phyloP scores from a whole-genome alignment of 2,329 filamentous ascomycete genomes.

The Incumbomyces delicatus region DNA sequence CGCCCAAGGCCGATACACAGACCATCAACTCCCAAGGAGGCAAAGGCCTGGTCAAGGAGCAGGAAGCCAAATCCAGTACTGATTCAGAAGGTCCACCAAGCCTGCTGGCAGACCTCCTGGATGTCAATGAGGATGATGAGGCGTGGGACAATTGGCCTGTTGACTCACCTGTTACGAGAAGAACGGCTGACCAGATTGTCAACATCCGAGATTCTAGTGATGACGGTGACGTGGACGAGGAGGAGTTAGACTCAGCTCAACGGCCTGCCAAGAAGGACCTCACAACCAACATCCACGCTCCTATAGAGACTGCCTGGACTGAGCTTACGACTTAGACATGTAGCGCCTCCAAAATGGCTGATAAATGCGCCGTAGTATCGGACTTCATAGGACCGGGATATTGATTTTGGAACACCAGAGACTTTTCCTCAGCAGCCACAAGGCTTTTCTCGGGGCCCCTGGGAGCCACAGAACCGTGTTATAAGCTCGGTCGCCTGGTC shows the following conservation, averaged over 20 bases:
- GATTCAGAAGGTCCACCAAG: constrained; percentile 6
- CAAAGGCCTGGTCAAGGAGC: constrained; percentile 12
- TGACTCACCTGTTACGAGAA: constrained; percentile 33
- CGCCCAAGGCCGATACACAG: constrained; percentile 24
- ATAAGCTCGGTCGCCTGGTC: constrained; percentile 4
- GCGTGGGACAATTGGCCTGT: constrained; percentile 44
- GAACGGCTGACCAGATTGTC: background rate
- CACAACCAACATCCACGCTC: background rate
- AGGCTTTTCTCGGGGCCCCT: background rate
- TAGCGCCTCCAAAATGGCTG: background rate
- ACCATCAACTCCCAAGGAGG: constrained; percentile 20
- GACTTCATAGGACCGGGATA: too few species aligned
- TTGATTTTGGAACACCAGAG: too few species aligned
- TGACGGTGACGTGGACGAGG: background rate
- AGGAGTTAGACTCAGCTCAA: background rate
- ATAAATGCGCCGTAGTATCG: too few species aligned
- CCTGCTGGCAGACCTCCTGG: constrained; percentile 12
- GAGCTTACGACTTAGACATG: constrained; percentile 1
- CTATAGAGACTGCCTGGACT: constrained; percentile 1
- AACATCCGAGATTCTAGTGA: constrained; percentile 1
- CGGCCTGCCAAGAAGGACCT: background rate
- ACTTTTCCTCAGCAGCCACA: too few species aligned
- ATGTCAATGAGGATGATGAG: constrained; percentile 37
- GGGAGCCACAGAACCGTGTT: background rate
- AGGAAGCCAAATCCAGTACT: constrained; percentile 17